Evolutionary conservation across 2,329 filamentous ascomycete species (phyloP), one percentile per base, ranked within the genome.

Genomic region (Fusarium tricinctum): DNA sequence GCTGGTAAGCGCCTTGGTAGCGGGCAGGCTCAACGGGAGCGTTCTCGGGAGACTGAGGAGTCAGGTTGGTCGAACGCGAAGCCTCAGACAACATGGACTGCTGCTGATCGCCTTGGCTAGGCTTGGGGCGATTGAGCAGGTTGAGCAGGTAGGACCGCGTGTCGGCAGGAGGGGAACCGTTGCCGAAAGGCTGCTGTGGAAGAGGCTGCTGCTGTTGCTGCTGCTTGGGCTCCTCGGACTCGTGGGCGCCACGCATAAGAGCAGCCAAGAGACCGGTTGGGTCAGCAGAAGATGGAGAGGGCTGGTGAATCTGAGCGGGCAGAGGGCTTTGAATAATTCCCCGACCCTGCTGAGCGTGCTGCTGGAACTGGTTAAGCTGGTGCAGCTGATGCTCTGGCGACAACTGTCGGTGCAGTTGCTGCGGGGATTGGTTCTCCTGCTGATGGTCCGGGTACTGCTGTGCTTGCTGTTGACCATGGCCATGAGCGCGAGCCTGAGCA

Each of bases 111-210:
- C 81, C 83, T 77, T 90, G 88, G 59, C 84, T 83, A 14, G 88
- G 88, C 80, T 91, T 94, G 52, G 92, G 89, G 48, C 91, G 90
- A 75, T 94, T 96, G 68, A 99, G 86, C 60, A 98, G 84, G 73
- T 93, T 91, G 66, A 98, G 88, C 47, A 99, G 84, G 75, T 96
- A 92, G 68, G 95, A 90, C 78, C 97, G 92, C 6, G 94, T 92
- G 77, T 93, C 91, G 46, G 88, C 85, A 22, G 86, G 81, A 53
- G 88, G 86, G 43, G 86, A 82, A 33, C 82, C 81, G 26, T 82
- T 79, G 66, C 79, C 82, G 80, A 85, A 86, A 39, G 80, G 72
- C 55, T 74, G 77, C 44, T 73, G 56, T 48, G 63, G 73, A 53
- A 56, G 64, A 17, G 40, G 71, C 48, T 42, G 74, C 45, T 62